These are phyloP conservation scores for Colletotrichum filicis DNA, from an alignment of 2,329 filamentous ascomycete species.

Conservation along the genomic window DNA sequence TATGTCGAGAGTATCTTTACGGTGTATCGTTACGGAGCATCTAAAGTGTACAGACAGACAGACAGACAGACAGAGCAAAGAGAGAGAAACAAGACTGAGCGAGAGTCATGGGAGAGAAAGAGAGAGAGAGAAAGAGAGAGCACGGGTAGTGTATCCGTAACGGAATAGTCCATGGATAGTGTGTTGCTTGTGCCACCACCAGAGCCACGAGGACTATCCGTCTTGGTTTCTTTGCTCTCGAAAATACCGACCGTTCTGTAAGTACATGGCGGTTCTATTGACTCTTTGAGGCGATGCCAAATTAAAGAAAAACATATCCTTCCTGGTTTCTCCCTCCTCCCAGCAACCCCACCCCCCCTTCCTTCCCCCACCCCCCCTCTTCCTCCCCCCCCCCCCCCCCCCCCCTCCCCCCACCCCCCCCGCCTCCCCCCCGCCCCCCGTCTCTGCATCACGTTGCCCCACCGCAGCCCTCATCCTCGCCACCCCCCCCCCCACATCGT, in stretches of 20 bases:
- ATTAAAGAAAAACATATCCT: constrained; percentile 15
- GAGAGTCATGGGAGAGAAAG: too few relatives aligned
- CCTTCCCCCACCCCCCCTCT: too few relatives aligned
- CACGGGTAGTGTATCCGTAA: too few relatives aligned
- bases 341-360: not conserved
- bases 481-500: too few relatives aligned
- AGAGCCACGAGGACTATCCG: not conserved
- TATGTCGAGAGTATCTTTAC: too few relatives aligned
- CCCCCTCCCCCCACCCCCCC: not conserved
- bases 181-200: not conserved
- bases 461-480: too few relatives aligned
- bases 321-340: not conserved
- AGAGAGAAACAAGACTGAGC: too few relatives aligned
- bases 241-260: not conserved
- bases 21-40: not conserved
- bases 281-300: constrained; percentile 7
- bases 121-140: too few relatives aligned
- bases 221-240: not conserved
- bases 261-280: not conserved
- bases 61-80: too few relatives aligned
- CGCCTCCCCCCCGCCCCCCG: too few relatives aligned
- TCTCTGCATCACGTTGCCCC: too few relatives aligned
- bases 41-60: not conserved
- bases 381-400: not conserved
- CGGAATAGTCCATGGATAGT: too few relatives aligned